These are phyloP conservation scores for Triticum dicoccoides DNA, from an alignment of 176 grass and related monocot species.

Conservation along the genomic window DNA sequence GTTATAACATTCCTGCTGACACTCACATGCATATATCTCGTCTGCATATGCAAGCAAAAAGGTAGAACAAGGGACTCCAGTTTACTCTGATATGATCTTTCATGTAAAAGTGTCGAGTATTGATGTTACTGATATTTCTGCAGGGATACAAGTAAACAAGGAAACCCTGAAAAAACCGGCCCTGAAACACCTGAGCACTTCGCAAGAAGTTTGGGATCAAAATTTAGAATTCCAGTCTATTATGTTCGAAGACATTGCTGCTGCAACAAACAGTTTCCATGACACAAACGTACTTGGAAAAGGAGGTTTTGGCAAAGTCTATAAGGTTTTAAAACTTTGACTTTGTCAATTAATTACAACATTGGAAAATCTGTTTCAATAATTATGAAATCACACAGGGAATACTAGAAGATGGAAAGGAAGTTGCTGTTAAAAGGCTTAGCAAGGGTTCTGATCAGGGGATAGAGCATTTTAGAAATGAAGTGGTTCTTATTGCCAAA, in stretches of 20 bases:
- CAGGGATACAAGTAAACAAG: background rate
- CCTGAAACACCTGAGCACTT: background rate
- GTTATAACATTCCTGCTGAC: background rate
- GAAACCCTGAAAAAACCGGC: background rate
- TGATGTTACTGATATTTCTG: background rate
- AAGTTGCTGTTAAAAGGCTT: constrained; percentile 68
- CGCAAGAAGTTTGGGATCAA: background rate
- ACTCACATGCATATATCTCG: background rate
- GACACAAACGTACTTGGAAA: constrained; percentile 2
- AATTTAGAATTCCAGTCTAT: background rate
- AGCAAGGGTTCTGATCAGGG: constrained; percentile 44
- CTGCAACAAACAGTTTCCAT: constrained; percentile 5
- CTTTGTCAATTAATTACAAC: background rate
- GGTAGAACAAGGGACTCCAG: background rate
- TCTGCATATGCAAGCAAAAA: constrained; percentile 16
- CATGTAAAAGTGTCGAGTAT: background rate
- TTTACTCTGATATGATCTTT: background rate
- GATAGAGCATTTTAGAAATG: constrained; percentile 51
- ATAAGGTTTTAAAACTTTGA: constrained; percentile 1
- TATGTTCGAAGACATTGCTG: background rate
- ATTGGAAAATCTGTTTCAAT: background rate
- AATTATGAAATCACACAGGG: constrained; percentile 30
- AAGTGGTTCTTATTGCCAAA: constrained; percentile 58
- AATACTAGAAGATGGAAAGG: constrained; percentile 22
- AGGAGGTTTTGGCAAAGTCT: constrained; percentile 15